phyloP scores from a whole-genome alignment of 1,284 basidiomycete species.

The Acaromyces ingoldii region DNA sequence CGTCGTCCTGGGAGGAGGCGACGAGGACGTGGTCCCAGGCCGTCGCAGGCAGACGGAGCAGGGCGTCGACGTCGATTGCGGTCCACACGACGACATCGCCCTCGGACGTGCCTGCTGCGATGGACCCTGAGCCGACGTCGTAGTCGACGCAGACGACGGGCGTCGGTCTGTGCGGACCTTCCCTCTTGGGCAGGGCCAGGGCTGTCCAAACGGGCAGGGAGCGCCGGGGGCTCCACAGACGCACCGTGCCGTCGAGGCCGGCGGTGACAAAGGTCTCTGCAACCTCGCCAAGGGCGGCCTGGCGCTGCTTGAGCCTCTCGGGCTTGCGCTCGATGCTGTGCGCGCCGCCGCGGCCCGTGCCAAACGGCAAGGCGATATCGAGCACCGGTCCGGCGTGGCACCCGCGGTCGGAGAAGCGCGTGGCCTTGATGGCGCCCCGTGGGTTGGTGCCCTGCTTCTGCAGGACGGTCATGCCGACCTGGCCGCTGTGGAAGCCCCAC shows the following conservation, averaged over 20 bases:
- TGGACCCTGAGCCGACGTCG: constrained; percentile 28
- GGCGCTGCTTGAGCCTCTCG: constrained; percentile 33
- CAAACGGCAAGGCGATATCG: constrained; percentile 34
- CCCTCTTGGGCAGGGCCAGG: background rate
- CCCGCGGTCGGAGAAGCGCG: constrained; percentile 25
- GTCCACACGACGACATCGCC: constrained; percentile 43
- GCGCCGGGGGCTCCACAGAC: constrained; percentile 35
- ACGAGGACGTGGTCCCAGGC: no score
- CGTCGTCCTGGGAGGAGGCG: no score
- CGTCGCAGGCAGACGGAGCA: constrained; percentile 14
- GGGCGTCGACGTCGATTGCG: constrained; percentile 22
- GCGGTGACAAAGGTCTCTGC: constrained; percentile 40
- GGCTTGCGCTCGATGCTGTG: constrained; percentile 37
- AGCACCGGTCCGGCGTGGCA: constrained; percentile 31
- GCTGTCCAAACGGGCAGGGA: constrained; percentile 35
- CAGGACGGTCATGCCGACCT: constrained; percentile 61
- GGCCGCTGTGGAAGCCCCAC: constrained; percentile 72
- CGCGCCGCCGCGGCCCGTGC: constrained; percentile 31
- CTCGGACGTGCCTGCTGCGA: constrained; percentile 32
- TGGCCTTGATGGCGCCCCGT: constrained; percentile 31
- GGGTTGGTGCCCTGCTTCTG: constrained; percentile 41
- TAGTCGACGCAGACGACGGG: constrained; percentile 24
- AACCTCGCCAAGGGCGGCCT: constrained; percentile 33
- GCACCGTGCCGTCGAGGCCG: constrained; percentile 42
- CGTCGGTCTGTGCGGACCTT: no score